Percentiles rank a stretch among this genome's conserved stretches.
Conservation (phyloP, 2,329 filamentous ascomycete genomes). For the Eurotiales sp. region DNA sequence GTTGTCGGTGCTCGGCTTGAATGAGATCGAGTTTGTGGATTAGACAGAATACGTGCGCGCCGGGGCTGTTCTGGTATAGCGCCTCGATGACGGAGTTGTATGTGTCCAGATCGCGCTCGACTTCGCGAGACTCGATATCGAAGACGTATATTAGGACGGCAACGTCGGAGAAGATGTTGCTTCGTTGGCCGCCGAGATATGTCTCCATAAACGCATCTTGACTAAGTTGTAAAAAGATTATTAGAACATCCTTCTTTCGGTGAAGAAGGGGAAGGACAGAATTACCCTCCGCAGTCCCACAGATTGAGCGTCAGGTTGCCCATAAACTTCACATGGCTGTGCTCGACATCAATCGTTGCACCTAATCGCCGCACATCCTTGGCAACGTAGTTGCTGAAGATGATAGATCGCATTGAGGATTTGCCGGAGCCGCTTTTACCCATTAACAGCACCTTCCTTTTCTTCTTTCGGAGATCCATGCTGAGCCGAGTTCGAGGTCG, state of each 20-base stretch:
- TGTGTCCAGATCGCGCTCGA: constrained; percentile 86
- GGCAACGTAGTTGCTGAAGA: constrained; percentile 98
- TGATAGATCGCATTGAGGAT: constrained; percentile 97
- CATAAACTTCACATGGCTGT: constrained; percentile 98
- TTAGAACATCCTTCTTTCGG: background rate
- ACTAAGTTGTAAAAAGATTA: constrained; percentile 40
- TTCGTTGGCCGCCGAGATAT: constrained; percentile 90
- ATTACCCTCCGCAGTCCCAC: constrained; percentile 92
- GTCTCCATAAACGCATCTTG: constrained; percentile 99
- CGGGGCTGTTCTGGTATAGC: constrained; percentile 75
- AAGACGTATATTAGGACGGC: constrained; percentile 99
- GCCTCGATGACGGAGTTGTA: constrained; percentile 89
- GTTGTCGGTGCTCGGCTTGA: constrained; percentile 70
- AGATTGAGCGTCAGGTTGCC: constrained; percentile 95
- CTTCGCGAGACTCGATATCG: constrained; percentile 93
- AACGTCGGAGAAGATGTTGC: constrained; percentile 94
- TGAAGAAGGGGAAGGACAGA: constrained; percentile 4
- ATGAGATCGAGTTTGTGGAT: constrained; percentile 99
- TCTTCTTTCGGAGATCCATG: constrained; percentile 57
- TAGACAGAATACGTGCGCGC: constrained; percentile 84
- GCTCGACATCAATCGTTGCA: constrained; percentile 96
- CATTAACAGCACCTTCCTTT: constrained; percentile 85
- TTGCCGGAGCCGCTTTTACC: constrained; percentile 97
- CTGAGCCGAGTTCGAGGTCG: constrained; percentile 9
- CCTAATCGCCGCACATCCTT: constrained; percentile 90